phyloP scores from a whole-genome alignment of 495 filamentous ascomycete species.

The Daldinia childiae region DNA sequence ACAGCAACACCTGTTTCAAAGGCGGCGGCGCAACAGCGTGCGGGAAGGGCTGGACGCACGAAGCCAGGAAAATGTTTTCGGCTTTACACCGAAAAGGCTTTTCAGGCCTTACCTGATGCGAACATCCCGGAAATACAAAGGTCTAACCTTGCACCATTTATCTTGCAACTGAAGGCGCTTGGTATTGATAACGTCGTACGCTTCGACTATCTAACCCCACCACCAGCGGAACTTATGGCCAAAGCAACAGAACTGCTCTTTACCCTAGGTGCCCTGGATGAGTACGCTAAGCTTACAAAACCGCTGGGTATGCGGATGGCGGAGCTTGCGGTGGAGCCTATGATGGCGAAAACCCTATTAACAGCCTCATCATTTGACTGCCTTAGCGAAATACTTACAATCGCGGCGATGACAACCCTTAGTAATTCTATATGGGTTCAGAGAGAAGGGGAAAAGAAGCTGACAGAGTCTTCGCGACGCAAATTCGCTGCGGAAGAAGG shows the following conservation, averaged over 20 bases:
- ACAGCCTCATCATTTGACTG: conserved; percentile 80
- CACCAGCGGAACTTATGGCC: conserved; percentile 86
- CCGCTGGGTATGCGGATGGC: conserved; percentile 92
- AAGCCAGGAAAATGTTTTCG: conserved; percentile 95
- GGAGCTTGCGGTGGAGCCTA: conserved; percentile 92
- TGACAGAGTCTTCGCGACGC: conserved; percentile 73
- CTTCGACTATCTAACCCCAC: conserved; percentile 89
- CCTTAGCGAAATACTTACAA: conserved; percentile 84
- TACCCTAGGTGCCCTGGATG: conserved; percentile 87
- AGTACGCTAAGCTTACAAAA: conserved; percentile 89
- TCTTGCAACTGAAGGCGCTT: conserved; percentile 94
- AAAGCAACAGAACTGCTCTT: conserved; percentile 90
- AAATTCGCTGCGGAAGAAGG: conserved; percentile 95
- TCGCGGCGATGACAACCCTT: conserved; percentile 93
- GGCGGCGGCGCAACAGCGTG: conserved; percentile 90
- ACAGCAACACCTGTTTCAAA: conserved; percentile 90
- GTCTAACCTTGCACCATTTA: conserved; percentile 87
- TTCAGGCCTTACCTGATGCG: conserved; percentile 72
- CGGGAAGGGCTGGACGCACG: conserved; percentile 90
- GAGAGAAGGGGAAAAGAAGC: conserved; percentile 77
- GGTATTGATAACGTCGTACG: conserved; percentile 95
- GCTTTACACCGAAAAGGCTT: conserved; percentile 84
- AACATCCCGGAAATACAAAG: conserved; percentile 93
- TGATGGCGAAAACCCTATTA: conserved; percentile 93
- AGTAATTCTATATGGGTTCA: conserved; percentile 84